Conservation (phyloP, 768 basidiomycete genomes). For the Agaricus subrufescens region DNA sequence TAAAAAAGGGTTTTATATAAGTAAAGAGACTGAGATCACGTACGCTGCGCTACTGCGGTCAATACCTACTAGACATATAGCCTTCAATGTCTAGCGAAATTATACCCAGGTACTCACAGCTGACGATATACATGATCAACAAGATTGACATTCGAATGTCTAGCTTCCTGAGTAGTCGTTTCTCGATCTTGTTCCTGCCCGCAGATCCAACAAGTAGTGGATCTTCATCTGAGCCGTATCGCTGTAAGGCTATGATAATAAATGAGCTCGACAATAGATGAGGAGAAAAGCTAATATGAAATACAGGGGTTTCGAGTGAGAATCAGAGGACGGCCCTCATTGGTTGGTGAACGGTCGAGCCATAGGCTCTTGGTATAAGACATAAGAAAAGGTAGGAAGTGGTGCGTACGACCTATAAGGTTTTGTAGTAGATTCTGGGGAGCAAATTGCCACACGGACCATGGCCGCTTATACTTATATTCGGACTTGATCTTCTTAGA, state of each 20-base stretch:
- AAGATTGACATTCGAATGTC: slow-evolving; percentile 47
- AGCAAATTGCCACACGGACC: too few species aligned
- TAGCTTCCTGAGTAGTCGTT: slow-evolving; percentile 39
- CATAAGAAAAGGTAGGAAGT: too few species aligned
- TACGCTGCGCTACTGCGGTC: slow-evolving; percentile 70
- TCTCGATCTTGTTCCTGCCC: slow-evolving; percentile 24
- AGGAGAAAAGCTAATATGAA: not conserved
- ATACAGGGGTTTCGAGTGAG: not conserved
- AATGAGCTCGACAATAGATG: not conserved
- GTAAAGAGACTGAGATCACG: slow-evolving; percentile 10
- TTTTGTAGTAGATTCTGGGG: too few species aligned
- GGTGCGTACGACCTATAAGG: too few species aligned
- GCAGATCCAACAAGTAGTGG: slow-evolving; percentile 20
- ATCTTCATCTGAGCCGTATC: slow-evolving; percentile 19
- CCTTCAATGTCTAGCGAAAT: not conserved
- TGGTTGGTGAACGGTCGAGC: not conserved
- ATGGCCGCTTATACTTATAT: too few species aligned
- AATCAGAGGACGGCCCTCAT: slow-evolving; percentile 9
- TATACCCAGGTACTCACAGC: slow-evolving; percentile 23
- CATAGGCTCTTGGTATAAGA: too few species aligned
- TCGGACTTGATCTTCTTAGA: too few species aligned
- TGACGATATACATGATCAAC: slow-evolving; percentile 43
- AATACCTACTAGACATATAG: slow-evolving; percentile 36
- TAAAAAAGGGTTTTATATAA: not conserved
- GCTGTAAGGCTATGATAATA: not conserved